Conservation (phyloP, 345 rosid genomes). For the Gossypium bickii region DNA sequence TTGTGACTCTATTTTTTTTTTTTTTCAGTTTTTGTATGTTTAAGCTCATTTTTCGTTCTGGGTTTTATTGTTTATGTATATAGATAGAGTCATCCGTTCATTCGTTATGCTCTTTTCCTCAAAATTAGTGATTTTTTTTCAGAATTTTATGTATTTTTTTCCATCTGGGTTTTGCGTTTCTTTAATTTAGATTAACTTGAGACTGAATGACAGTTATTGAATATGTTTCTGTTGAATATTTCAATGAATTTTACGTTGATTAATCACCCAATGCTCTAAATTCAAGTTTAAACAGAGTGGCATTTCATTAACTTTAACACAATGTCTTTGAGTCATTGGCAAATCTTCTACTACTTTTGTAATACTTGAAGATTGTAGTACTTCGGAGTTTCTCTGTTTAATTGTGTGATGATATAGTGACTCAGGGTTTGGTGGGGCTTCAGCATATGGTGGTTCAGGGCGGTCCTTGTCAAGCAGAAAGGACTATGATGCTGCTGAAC, state of each 20-base stretch:
- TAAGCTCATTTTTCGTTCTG: neutral
- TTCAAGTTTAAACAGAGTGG: neutral
- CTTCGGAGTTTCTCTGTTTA: constrained; percentile 14
- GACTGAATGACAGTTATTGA: neutral
- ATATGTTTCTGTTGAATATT: neutral
- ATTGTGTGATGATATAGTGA: constrained; percentile 45
- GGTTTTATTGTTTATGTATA: neutral
- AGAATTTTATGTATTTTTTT: neutral
- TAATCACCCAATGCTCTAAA: neutral
- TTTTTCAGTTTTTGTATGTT: neutral
- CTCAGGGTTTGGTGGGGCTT: constrained; percentile 89
- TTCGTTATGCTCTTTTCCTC: neutral
- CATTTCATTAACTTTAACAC: neutral
- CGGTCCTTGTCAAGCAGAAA: constrained; percentile 51
- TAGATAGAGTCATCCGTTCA: neutral
- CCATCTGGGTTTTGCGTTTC: neutral
- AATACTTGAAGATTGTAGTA: neutral
- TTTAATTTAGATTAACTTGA: neutral
- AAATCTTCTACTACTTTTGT: neutral
- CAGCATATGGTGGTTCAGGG: constrained; percentile 49
- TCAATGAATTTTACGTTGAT: neutral
- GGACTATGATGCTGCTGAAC: constrained; percentile 46
- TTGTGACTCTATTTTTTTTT: neutral
- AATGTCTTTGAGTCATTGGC: neutral
- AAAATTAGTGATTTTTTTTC: neutral